These are phyloP conservation scores for Ogataea ganodermae DNA, from an alignment of 805 yeast genomes.

Conservation along the genomic window DNA sequence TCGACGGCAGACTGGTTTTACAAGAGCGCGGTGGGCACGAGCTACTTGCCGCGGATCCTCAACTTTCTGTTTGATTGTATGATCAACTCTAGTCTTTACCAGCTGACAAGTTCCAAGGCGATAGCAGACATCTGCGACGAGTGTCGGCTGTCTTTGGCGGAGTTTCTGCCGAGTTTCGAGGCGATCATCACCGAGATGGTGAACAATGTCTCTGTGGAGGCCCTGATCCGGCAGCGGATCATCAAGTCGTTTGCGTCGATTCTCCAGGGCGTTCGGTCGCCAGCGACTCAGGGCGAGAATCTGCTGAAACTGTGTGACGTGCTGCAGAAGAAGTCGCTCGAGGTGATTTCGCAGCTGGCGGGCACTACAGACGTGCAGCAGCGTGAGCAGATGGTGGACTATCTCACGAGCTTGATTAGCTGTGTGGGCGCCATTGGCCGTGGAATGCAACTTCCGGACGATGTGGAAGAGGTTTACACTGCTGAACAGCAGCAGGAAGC, in stretches of 20 bases:
- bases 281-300: slow-evolving; percentile 42
- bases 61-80: slow-evolving; percentile 46
- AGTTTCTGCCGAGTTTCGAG: slow-evolving; percentile 51
- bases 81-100: slow-evolving; percentile 27
- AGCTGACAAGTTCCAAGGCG: slow-evolving; percentile 52
- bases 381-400: slow-evolving; percentile 40
- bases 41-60: slow-evolving; percentile 52
- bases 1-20: slow-evolving; percentile 65
- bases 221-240: slow-evolving; percentile 58
- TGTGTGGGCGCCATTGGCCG: slow-evolving; percentile 74
- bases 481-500: slow-evolving; percentile 33
- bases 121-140: slow-evolving; percentile 59
- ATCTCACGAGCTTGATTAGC: slow-evolving; percentile 55
- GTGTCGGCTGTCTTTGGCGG: slow-evolving; percentile 45
- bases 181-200: slow-evolving; percentile 49
- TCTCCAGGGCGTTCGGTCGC: slow-evolving; percentile 53
- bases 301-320: slow-evolving; percentile 27
- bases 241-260: slow-evolving; percentile 64
- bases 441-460: slow-evolving; percentile 63
- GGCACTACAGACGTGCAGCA: slow-evolving; percentile 15
- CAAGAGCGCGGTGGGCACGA: slow-evolving; percentile 44
- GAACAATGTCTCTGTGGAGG: slow-evolving; percentile 39
- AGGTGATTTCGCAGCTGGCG: slow-evolving; percentile 16
- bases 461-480: slow-evolving; percentile 42
- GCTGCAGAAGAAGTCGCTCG: slow-evolving; percentile 23